phyloP scores from a whole-genome alignment of 2,329 filamentous ascomycete species.

The Hortaea sp. region DNA sequence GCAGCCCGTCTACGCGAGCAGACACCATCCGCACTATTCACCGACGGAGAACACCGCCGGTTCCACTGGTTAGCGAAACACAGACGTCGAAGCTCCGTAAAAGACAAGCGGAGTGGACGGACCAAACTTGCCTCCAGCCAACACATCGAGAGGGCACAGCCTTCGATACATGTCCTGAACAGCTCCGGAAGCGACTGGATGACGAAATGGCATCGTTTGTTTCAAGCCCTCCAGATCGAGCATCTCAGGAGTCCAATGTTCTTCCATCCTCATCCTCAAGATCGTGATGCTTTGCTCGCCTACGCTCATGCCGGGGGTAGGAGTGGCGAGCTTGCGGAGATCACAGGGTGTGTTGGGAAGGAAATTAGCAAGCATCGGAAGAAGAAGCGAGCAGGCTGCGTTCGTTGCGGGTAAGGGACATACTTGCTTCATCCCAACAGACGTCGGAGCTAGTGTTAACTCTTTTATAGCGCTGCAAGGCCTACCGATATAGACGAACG shows the following conservation, averaged over 20 bases:
- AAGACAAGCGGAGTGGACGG: slow-evolving; percentile 38
- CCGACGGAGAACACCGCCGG: slow-evolving; percentile 71
- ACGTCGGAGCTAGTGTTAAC: too few species aligned
- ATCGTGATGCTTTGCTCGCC: slow-evolving; percentile 62
- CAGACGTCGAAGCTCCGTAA: slow-evolving; percentile 45
- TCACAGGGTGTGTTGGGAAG: slow-evolving; percentile 65
- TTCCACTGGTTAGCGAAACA: slow-evolving; percentile 66
- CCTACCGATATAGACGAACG: slow-evolving; percentile 30
- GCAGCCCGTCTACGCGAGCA: slow-evolving; percentile 62
- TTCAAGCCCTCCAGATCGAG: slow-evolving; percentile 57
- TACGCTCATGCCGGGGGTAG: slow-evolving; percentile 53
- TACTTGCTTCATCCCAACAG: too few species aligned
- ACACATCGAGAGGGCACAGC: slow-evolving; percentile 5
- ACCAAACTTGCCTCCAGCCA: slow-evolving; percentile 14
- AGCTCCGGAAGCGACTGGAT: slow-evolving; percentile 56
- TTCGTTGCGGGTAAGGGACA: not conserved
- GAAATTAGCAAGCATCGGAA: slow-evolving; percentile 67
- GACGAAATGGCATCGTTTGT: slow-evolving; percentile 59
- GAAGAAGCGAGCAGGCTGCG: slow-evolving; percentile 48
- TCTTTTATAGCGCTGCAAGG: not conserved
- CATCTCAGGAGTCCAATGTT: slow-evolving; percentile 73
- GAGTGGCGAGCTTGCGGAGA: slow-evolving; percentile 57
- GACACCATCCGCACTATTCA: slow-evolving; percentile 70
- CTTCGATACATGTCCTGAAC: slow-evolving; percentile 56
- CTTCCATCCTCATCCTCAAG: slow-evolving; percentile 68